These are phyloP conservation scores for Globisporangium polare DNA, from an alignment of 352 stramenopile genomes.

Conservation along the genomic window DNA sequence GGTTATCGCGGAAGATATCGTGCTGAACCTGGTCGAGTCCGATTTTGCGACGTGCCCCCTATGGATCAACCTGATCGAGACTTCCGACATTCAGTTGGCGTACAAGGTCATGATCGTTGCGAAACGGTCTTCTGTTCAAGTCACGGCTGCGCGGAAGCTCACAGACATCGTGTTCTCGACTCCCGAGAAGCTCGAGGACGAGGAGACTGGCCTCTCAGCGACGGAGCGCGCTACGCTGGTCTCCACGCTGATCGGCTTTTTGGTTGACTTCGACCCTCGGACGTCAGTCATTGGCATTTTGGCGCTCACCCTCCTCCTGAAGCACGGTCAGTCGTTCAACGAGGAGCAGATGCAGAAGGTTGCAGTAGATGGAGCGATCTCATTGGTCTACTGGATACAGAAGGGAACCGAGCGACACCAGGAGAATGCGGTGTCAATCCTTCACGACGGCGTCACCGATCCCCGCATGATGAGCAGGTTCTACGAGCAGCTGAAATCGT, in stretches of 20 bases:
- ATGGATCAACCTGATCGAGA: slow-evolving; percentile 76
- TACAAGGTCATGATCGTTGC: slow-evolving; percentile 59
- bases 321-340: slow-evolving; percentile 51
- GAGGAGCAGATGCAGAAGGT: slow-evolving; percentile 67
- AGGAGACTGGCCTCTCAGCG: slow-evolving; percentile 34
- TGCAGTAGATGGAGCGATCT: slow-evolving; percentile 61
- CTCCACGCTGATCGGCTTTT: slow-evolving; percentile 66
- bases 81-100: slow-evolving; percentile 45
- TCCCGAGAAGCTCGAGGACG: slow-evolving; percentile 50
- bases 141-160: slow-evolving; percentile 67
- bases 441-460: slow-evolving; percentile 61
- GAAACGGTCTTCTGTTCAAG: slow-evolving; percentile 50
- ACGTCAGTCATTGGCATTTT: slow-evolving; percentile 75
- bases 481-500: slow-evolving; percentile 52
- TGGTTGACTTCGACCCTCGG: slow-evolving; percentile 63
- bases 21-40: slow-evolving; percentile 71
- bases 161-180: slow-evolving; percentile 73
- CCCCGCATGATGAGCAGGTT: slow-evolving; percentile 39
- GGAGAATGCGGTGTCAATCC: slow-evolving; percentile 72
- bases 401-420: slow-evolving; percentile 80
- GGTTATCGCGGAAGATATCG: slow-evolving; percentile 62
- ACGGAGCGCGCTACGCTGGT: slow-evolving; percentile 60
- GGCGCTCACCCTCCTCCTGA: slow-evolving; percentile 59
- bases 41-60: slow-evolving; percentile 80
- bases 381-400: slow-evolving; percentile 80